Percentiles rank a stretch among this genome's conserved stretches.
These are phyloP conservation scores for Acer saccharum DNA, from an alignment of 345 rosid species.

Conservation along the genomic window DNA sequence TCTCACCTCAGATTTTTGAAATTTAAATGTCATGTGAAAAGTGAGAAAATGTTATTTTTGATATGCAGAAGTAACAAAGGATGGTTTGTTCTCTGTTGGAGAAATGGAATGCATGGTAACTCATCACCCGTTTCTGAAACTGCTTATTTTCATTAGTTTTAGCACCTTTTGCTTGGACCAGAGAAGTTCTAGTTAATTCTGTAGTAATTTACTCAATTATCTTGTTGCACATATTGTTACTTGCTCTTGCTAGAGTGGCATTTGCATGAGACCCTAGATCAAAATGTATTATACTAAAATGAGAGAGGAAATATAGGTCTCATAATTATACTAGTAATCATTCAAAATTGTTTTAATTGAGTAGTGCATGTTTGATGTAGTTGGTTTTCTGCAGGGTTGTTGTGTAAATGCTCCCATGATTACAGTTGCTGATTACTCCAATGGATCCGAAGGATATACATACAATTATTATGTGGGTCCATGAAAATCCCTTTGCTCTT, in stretches of 20 bases:
- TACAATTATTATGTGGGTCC: slow-evolving; percentile 87
- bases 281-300: neutral
- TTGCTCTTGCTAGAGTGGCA: neutral
- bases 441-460: slow-evolving; percentile 92
- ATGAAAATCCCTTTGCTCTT: slow-evolving; percentile 10
- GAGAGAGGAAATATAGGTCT: neutral
- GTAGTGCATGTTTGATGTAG: slow-evolving; percentile 12
- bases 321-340: neutral
- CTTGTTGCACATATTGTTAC: slow-evolving; percentile 1
- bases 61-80: slow-evolving; percentile 88
- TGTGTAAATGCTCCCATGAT: slow-evolving; percentile 99
- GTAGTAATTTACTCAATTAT: neutral
- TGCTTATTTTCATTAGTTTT: slow-evolving; percentile 4
- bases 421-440: slow-evolving; percentile 92
- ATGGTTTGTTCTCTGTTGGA: slow-evolving; percentile 97
- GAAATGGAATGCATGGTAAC: slow-evolving; percentile 99
- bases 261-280: slow-evolving; percentile 1
- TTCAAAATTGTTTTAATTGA: slow-evolving; percentile 8
- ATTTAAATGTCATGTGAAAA: slow-evolving; percentile 15
- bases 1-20: slow-evolving; percentile 13
- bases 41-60: slow-evolving; percentile 22
- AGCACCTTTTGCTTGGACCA: neutral
- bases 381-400: slow-evolving; percentile 71
- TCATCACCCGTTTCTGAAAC: slow-evolving; percentile 15
- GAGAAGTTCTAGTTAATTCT: neutral